Evolutionary conservation across 1,284 basidiomycete genomes (phyloP).

Genomic region (Amylostereum areolatum): DNA sequence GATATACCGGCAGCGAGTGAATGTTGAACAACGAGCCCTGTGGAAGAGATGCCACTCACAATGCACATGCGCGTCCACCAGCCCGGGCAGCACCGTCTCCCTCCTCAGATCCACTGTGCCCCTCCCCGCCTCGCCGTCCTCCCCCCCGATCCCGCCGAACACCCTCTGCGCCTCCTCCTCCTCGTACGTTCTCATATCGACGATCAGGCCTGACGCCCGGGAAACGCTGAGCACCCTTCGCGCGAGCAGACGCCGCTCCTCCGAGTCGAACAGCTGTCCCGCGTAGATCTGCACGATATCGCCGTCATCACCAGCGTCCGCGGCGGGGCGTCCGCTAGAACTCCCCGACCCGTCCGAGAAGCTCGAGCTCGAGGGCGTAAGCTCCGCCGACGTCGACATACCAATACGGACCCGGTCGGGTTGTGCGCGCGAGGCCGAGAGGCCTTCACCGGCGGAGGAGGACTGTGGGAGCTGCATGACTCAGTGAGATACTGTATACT

Average conservation of each 20-base stretch:
- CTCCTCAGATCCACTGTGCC: slow-evolving; percentile 40
- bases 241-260: slow-evolving; percentile 24
- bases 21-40: slow-evolving; percentile 1
- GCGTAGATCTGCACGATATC: slow-evolving; percentile 27
- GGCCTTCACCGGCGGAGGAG: too few species aligned
- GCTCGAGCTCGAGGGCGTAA: too few species aligned
- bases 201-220: slow-evolving; percentile 28
- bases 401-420: too few species aligned
- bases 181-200: slow-evolving; percentile 20
- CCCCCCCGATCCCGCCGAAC: not conserved
- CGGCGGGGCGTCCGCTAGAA: too few species aligned
- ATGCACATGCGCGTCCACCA: slow-evolving; percentile 66
- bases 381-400: too few species aligned
- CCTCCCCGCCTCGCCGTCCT: not conserved
- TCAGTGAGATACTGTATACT: too few species aligned
- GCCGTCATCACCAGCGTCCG: too few species aligned
- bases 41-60: slow-evolving; percentile 40
- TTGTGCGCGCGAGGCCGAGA: too few species aligned
- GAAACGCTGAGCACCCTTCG: slow-evolving; percentile 37
- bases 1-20: too few species aligned
- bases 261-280: slow-evolving; percentile 37
- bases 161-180: too few species aligned
- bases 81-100: slow-evolving; percentile 52
- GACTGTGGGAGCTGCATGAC: too few species aligned
- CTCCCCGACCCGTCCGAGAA: too few species aligned